phyloP scores from a whole-genome alignment of 345 rosid genomes.

The Linum usitatissimum region DNA sequence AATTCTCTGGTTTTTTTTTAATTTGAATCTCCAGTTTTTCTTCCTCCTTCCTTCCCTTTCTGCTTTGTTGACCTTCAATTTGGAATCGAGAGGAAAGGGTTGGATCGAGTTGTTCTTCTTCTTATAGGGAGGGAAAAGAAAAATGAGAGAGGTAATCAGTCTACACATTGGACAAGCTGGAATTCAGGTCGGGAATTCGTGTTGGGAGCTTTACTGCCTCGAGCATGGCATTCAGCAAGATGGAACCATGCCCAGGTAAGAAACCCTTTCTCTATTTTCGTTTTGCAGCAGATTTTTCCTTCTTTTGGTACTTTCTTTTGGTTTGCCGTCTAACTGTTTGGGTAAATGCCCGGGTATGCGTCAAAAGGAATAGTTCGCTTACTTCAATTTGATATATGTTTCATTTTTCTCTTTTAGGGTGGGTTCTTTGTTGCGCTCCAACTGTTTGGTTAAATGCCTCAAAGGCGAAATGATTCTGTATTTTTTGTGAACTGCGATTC shows the following conservation, averaged over 20 bases:
- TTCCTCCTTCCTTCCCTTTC: not conserved
- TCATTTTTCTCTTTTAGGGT: too few species aligned
- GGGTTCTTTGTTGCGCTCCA: not conserved
- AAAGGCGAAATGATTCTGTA: not conserved
- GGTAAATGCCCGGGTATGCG: not conserved
- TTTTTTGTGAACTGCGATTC: too few species aligned
- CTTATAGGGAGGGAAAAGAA: not conserved
- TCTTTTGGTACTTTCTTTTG: not conserved
- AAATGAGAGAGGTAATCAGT: conserved; percentile 13
- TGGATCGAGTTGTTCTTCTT: not conserved
- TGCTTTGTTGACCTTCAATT: not conserved
- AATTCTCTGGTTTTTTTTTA: not conserved
- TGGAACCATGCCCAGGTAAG: conserved; percentile 11
- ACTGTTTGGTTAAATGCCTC: not conserved
- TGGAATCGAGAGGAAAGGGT: not conserved
- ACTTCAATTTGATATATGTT: too few species aligned
- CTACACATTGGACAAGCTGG: conserved; percentile 15
- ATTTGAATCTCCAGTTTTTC: not conserved
- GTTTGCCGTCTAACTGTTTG: not conserved
- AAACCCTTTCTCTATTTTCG: not conserved
- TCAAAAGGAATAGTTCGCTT: not conserved
- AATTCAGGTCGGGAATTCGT: conserved; percentile 14
- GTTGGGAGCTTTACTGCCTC: conserved; percentile 16
- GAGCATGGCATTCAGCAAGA: conserved; percentile 15
- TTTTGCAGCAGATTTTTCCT: too few species aligned